Percentiles rank a stretch among this genome's conserved stretches.
phyloP scores from a whole-genome alignment of 2,329 filamentous ascomycete species.

The Hansfordia pulvinata region DNA sequence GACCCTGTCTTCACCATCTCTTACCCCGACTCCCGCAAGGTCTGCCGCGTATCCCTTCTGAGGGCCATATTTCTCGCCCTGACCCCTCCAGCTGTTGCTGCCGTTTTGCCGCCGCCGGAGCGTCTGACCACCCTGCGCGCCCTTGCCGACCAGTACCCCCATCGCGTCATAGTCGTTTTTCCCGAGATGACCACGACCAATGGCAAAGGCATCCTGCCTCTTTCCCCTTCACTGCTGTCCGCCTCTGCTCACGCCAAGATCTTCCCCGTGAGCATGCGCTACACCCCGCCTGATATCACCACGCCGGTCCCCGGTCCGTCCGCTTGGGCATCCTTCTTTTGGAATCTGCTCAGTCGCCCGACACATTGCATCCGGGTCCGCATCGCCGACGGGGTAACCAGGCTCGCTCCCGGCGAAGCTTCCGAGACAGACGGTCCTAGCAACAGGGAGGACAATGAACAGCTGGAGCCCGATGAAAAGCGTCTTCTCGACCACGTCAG shows the following conservation, averaged over 20 bases:
- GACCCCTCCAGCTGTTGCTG: constrained; percentile 30
- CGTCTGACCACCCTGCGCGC: constrained; percentile 46
- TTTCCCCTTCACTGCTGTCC: constrained; percentile 64
- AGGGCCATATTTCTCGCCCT: constrained; percentile 65
- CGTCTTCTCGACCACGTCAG: constrained; percentile 64
- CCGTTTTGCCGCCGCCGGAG: constrained; percentile 27
- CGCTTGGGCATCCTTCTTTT: constrained; percentile 61
- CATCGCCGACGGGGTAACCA: constrained; percentile 63
- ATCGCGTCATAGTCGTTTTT: constrained; percentile 71
- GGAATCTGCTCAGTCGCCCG: constrained; percentile 71
- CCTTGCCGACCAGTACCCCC: constrained; percentile 55
- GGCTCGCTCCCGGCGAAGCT: constrained; percentile 23
- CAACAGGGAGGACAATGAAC: constrained; percentile 14
- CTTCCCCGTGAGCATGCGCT: constrained; percentile 82
- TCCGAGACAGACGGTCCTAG: constrained; percentile 11
- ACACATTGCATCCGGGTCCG: constrained; percentile 85
- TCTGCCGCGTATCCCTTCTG: constrained; percentile 65
- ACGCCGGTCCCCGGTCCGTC: constrained; percentile 74
- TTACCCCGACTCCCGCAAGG: constrained; percentile 60
- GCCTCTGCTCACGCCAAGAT: constrained; percentile 57
- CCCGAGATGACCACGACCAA: constrained; percentile 94
- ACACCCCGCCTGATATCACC: constrained; percentile 78
- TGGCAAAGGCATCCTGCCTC: constrained; percentile 74
- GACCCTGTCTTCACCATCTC: constrained; percentile 86
- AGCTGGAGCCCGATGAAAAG: constrained; percentile 43